Conservation (phyloP, 2,329 filamentous ascomycete genomes). For the Chlorencoelia australis region DNA sequence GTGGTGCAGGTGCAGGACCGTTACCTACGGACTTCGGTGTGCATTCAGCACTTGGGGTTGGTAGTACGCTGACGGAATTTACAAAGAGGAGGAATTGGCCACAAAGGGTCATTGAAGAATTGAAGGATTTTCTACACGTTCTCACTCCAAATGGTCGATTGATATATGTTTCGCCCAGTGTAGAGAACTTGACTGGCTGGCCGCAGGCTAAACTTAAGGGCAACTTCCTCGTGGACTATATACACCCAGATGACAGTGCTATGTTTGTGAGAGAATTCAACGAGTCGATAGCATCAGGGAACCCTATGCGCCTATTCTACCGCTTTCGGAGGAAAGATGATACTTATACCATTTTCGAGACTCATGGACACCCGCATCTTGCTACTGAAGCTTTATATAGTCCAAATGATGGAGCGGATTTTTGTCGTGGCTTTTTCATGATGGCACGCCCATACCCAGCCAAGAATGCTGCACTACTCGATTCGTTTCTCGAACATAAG, state of each 20-base stretch:
- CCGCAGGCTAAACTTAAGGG: slow-evolving; percentile 60
- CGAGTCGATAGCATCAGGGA: slow-evolving; percentile 75
- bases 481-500: slow-evolving; percentile 93
- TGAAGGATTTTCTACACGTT: slow-evolving; percentile 82
- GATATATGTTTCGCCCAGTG: slow-evolving; percentile 75
- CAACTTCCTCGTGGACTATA: slow-evolving; percentile 66
- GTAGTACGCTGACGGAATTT: slow-evolving; percentile 53
- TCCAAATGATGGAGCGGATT: slow-evolving; percentile 53
- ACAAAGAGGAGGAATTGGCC: slow-evolving; percentile 70
- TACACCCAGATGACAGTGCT: slow-evolving; percentile 76
- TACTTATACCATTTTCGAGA: slow-evolving; percentile 72
- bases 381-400: slow-evolving; percentile 57
- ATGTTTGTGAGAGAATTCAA: slow-evolving; percentile 84
- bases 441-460: slow-evolving; percentile 86
- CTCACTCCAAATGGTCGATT: slow-evolving; percentile 77
- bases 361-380: slow-evolving; percentile 86
- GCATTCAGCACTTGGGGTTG: slow-evolving; percentile 20
- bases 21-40: slow-evolving; percentile 23
- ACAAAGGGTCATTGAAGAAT: slow-evolving; percentile 77
- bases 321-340: slow-evolving; percentile 69
- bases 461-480: slow-evolving; percentile 72
- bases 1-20: slow-evolving; percentile 23
- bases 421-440: slow-evolving; percentile 87
- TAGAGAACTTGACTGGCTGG: slow-evolving; percentile 66
- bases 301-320: slow-evolving; percentile 74